Conservation (phyloP, 2,329 filamentous ascomycete species). For the Phoma herbarum region DNA sequence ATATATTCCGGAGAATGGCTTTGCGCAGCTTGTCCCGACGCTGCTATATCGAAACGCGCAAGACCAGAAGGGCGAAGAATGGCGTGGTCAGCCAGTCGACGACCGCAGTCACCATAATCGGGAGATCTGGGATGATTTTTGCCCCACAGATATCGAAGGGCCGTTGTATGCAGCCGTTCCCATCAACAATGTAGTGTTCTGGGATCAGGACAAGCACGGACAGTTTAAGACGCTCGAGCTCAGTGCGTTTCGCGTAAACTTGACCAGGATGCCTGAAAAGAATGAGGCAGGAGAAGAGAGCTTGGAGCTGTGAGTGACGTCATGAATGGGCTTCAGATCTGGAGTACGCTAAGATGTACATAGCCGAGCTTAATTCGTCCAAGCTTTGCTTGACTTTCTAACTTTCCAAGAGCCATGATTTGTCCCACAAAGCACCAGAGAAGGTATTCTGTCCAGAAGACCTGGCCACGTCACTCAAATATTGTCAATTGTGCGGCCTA, state of each 20-base stretch:
- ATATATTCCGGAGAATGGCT: conserved; percentile 18
- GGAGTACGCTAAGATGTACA: not conserved
- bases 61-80: conserved; percentile 45
- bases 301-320: conserved; percentile 6
- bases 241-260: conserved; percentile 44
- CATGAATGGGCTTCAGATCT: not conserved
- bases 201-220: conserved; percentile 33
- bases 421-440: not conserved
- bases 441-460: not conserved
- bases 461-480: not conserved
- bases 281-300: not conserved
- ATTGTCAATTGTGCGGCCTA: too few relatives aligned
- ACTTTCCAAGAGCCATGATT: not conserved
- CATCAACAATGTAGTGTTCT: conserved; percentile 50
- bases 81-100: conserved; percentile 38
- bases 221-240: conserved; percentile 42
- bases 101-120: conserved; percentile 21
- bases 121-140: conserved; percentile 50
- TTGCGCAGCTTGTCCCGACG: conserved; percentile 41
- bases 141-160: conserved; percentile 44
- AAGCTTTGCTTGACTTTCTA: not conserved
- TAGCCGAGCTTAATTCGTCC: not conserved
- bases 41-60: conserved; percentile 39
- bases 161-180: conserved; percentile 45
- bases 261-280: conserved; percentile 22